Conservation (phyloP, 345 rosid genomes). For the Dimocarpus longan region DNA sequence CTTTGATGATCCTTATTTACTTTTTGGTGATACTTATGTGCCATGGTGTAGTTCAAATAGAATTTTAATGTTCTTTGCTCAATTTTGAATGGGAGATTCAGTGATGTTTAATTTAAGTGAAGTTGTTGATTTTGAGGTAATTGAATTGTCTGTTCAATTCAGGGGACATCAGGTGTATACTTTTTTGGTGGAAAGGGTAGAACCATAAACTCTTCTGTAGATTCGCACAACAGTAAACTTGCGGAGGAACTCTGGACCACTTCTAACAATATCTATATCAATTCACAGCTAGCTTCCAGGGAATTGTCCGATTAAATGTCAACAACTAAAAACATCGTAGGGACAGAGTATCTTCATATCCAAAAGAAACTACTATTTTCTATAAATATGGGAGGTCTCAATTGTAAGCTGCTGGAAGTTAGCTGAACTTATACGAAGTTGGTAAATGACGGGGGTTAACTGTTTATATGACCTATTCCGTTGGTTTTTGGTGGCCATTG, state of each 20-base stretch:
- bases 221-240: slow-evolving; percentile 50
- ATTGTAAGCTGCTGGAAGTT: not conserved
- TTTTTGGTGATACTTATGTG: not conserved
- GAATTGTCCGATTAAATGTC: slow-evolving; percentile 22
- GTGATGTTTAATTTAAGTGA: not conserved
- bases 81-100: not conserved
- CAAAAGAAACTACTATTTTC: not conserved
- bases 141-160: slow-evolving; percentile 23
- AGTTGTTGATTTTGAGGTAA: not conserved
- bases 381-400: no score
- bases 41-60: not conserved
- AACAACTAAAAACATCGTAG: not conserved
- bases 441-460: not conserved
- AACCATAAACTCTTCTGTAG: slow-evolving; percentile 52
- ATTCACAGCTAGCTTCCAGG: slow-evolving; percentile 37
- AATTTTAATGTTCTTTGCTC: not conserved
- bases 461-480: not conserved
- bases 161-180: slow-evolving; percentile 74
- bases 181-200: slow-evolving; percentile 85
- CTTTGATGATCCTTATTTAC: not conserved
- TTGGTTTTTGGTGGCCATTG: not conserved
- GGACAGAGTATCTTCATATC: not conserved
- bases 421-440: not conserved
- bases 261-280: slow-evolving; percentile 45
- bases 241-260: slow-evolving; percentile 70